phyloP scores from a whole-genome alignment of 345 rosid species.

The Brassica juncea region DNA sequence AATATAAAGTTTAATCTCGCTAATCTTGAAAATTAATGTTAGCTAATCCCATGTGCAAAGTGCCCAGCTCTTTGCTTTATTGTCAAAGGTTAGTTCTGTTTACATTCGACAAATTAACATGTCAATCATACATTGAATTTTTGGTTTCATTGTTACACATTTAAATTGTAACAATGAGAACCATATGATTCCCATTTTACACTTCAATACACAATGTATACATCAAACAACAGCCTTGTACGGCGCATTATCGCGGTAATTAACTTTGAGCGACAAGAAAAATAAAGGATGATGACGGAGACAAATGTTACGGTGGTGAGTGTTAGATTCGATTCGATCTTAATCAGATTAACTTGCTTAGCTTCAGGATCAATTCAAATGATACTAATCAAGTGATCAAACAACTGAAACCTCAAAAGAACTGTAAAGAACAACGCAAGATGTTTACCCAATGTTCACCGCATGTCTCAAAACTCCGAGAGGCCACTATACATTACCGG shows the following conservation, averaged over 20 bases:
- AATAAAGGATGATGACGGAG: neutral
- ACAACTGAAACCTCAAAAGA: no score
- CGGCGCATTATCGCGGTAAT: neutral
- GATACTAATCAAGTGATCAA: no score
- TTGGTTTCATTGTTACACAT: neutral
- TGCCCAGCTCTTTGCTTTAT: slow-evolving; percentile 7
- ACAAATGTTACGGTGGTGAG: no score
- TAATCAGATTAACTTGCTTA: no score
- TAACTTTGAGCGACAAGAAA: neutral
- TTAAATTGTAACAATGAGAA: neutral
- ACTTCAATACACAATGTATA: neutral
- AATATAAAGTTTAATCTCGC: neutral
- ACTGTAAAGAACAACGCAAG: neutral
- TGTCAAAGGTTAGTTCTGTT: slow-evolving; percentile 32
- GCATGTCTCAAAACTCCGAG: neutral
- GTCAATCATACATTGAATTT: neutral
- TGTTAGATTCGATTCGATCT: no score
- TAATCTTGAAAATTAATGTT: slow-evolving; percentile 15
- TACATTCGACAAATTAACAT: slow-evolving; percentile 10
- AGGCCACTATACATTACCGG: neutral
- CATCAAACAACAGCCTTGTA: neutral
- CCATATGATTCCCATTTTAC: neutral
- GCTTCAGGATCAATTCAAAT: no score
- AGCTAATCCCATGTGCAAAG: slow-evolving; percentile 36
- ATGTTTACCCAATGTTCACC: neutral